Evolutionary conservation across 2,329 filamentous ascomycete genomes (phyloP).

Genomic region (Colletotrichum paranaense): DNA sequence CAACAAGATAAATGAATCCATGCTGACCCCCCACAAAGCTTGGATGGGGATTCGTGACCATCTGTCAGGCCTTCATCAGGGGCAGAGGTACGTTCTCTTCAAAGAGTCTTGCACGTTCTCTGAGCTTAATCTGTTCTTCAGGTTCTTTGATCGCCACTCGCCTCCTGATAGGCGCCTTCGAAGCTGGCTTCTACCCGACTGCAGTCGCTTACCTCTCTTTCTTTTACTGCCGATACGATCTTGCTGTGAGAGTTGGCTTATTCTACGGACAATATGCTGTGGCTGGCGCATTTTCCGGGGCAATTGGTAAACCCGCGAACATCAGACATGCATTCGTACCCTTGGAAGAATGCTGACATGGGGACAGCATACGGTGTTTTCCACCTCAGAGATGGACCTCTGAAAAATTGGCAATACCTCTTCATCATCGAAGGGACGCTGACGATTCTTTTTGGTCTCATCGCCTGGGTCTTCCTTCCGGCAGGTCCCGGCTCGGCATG

Average conservation of each 20-base stretch:
- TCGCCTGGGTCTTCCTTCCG: constrained; percentile 52
- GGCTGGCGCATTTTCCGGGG: constrained; percentile 66
- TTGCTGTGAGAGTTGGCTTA: constrained; percentile 62
- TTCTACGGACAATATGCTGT: constrained; percentile 69
- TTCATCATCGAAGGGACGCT: constrained; percentile 56
- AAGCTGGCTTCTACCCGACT: constrained; percentile 69
- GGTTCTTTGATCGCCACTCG: constrained; percentile 39
- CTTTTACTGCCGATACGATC: constrained; percentile 69
- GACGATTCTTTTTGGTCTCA: constrained; percentile 50
- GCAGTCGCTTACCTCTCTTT: constrained; percentile 68
- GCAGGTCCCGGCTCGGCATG: constrained; percentile 48
- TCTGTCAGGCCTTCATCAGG: constrained; percentile 43
- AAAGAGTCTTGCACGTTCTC: not conserved
- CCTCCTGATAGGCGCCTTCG: constrained; percentile 40
- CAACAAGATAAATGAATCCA: constrained; percentile 50
- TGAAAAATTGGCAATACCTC: constrained; percentile 55
- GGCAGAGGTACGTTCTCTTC: constrained; percentile 39
- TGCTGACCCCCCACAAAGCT: constrained; percentile 48
- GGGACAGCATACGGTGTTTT: constrained; percentile 51
- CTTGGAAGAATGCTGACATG: constrained; percentile 26
- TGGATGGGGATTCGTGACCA: constrained; percentile 44
- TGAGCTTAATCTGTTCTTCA: constrained; percentile 7
- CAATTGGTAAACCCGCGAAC: constrained; percentile 47
- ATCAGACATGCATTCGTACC: not conserved
- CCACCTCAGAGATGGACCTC: constrained; percentile 44